Conservation (phyloP, 2,329 filamentous ascomycete species). For the Fusarium pseudograminearum region DNA sequence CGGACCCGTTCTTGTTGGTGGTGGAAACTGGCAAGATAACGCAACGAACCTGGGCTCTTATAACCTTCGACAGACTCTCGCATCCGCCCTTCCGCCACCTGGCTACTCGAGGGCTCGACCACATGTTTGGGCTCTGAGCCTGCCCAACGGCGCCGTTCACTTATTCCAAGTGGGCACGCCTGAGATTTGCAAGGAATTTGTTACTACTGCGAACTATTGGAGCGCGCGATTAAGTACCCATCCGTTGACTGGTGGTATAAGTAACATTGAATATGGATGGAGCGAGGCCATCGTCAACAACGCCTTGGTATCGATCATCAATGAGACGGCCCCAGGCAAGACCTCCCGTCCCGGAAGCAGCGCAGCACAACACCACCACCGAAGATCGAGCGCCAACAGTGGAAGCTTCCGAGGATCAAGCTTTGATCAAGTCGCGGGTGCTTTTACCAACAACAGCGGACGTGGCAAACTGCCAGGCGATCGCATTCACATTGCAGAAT, state of each 20-base stretch:
- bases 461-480: slow-evolving; percentile 81
- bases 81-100: slow-evolving; percentile 87
- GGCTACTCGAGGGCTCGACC: slow-evolving; percentile 92
- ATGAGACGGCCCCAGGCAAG: slow-evolving; percentile 57
- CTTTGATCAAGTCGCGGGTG: slow-evolving; percentile 69
- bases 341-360: slow-evolving; percentile 65
- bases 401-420: slow-evolving; percentile 67
- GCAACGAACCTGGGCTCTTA: slow-evolving; percentile 91
- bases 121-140: slow-evolving; percentile 92
- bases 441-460: slow-evolving; percentile 63
- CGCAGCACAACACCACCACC: slow-evolving; percentile 54
- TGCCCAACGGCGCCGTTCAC: slow-evolving; percentile 94
- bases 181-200: slow-evolving; percentile 95
- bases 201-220: slow-evolving; percentile 97
- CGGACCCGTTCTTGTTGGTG: slow-evolving; percentile 78
- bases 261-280: slow-evolving; percentile 98
- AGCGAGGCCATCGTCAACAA: slow-evolving; percentile 82
- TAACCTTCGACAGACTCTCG: slow-evolving; percentile 89
- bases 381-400: slow-evolving; percentile 62
- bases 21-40: slow-evolving; percentile 98
- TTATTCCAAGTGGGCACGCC: slow-evolving; percentile 98
- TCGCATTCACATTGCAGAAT: slow-evolving; percentile 84
- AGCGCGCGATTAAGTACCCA: slow-evolving; percentile 94
- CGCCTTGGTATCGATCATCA: slow-evolving; percentile 64
- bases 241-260: slow-evolving; percentile 90